Base-by-base conservation (phyloP, 208 protist species). In the Histomonas meleagridis region DNA sequence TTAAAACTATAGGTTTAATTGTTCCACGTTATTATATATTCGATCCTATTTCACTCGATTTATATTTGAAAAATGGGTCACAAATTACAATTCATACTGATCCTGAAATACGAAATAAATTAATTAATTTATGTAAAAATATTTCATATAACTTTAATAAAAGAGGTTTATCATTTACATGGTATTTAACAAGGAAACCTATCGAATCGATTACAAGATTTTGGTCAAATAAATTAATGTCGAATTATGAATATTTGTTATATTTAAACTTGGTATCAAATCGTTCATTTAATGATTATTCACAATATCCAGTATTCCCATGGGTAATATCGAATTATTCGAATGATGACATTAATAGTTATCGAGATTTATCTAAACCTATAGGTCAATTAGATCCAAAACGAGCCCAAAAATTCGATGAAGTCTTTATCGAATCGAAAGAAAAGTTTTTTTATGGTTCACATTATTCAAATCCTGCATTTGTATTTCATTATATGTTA, bases 251-350 rank as follows among this genome's bases (percentile, higher is more conserved):
- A n/a, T 86, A 86, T 55, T 55, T 86, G 26, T 28, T 86, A 3
- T 86, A 86, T 35, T 28, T 86, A 0, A 86, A 86, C 28, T 26
- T 48, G 7, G 46, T 51, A n/a, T 51, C 40, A n/a, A 46, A 46
- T 16, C 4, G 76, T 2, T 86, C 76, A 49, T 86, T 86, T 28
- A 86, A 86, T 49, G 76, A 86, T 38, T 86, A 55, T 21, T 55
- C 46, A 2, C 76, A 86, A 49, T 86, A 86, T 28, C 76, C 76
- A 38, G 76, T 86, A 9, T 86, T 86, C 35, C 76, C 76, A 38
- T 86, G 76, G 76, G 26, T 55, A 5, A 86, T 86, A 14, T 9
- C n/a, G 10, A 28, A 86, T 28, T 86, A 55, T 28, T 10, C 46
- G 1, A 55, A 1, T n/a, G 46, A 55, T 5, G 18, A 81, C 9